Conservation (phyloP, 495 filamentous ascomycete species). For the Apodospora peruviana region DNA sequence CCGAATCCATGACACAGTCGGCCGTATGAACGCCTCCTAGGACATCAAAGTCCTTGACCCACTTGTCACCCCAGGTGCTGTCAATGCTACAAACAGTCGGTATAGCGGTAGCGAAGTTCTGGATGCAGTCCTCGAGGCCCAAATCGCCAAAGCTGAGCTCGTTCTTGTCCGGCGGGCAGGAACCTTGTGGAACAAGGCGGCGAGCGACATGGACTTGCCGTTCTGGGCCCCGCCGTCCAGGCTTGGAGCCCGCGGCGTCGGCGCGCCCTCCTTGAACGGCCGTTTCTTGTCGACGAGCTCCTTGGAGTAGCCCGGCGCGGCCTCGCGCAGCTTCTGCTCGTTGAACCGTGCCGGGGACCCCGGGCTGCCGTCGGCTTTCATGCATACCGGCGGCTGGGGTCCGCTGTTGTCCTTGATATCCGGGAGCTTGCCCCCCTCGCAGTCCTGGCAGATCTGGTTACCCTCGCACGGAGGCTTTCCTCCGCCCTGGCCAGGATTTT, state of each 20-base stretch:
- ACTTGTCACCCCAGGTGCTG: not conserved
- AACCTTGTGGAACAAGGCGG: not conserved
- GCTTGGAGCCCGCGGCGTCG: not conserved
- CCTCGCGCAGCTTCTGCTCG: not conserved
- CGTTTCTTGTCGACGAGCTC: not conserved
- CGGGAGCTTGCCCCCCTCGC: not conserved
- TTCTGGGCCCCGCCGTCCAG: not conserved
- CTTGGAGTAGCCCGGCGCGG: not conserved
- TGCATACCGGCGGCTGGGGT: not conserved
- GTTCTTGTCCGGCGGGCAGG: not conserved
- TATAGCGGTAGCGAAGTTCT: not conserved
- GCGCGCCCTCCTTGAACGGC: not conserved
- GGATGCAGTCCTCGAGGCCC: not conserved
- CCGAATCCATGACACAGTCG: not conserved
- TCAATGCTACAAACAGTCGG: not conserved
- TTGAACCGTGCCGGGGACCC: not conserved
- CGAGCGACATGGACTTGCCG: not conserved
- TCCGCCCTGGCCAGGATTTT: no score
- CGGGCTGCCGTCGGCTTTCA: not conserved
- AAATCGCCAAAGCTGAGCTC: not conserved
- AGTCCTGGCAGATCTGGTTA: not conserved
- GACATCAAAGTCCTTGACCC: not conserved
- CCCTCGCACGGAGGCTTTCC: not conserved
- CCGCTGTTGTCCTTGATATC: not conserved
- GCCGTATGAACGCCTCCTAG: not conserved